These are phyloP conservation scores for Sclerotinia borealis DNA, from an alignment of 2,329 filamentous ascomycete species.

Conservation along the genomic window DNA sequence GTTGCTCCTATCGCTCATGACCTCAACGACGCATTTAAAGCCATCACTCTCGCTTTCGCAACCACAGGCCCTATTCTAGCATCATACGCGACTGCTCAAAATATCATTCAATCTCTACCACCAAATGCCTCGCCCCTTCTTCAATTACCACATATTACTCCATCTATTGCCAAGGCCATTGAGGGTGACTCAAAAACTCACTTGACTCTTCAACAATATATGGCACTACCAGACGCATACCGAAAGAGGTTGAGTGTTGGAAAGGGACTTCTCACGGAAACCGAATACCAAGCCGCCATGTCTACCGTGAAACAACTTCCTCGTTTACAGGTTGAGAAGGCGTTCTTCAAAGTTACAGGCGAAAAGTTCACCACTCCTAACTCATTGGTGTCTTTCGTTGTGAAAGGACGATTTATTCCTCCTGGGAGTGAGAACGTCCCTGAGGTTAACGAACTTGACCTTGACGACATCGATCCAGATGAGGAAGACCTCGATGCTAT, in stretches of 20 bases:
- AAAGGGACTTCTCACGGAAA: conserved; percentile 62
- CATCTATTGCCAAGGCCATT: conserved; percentile 56
- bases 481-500: conserved; percentile 88
- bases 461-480: conserved; percentile 86
- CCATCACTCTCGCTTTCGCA: conserved; percentile 82
- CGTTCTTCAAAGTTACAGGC: conserved; percentile 97
- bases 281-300: conserved; percentile 71
- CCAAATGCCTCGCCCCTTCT: conserved; percentile 81
- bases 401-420: conserved; percentile 91
- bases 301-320: conserved; percentile 78
- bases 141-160: conserved; percentile 82
- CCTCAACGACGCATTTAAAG: conserved; percentile 78
- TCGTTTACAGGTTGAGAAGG: conserved; percentile 76
- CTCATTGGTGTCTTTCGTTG: conserved; percentile 85
- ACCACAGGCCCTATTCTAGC: conserved; percentile 76
- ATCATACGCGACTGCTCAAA: conserved; percentile 76
- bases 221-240: conserved; percentile 71
- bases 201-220: conserved; percentile 77
- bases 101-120: conserved; percentile 81
- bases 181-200: conserved; percentile 72
- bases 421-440: conserved; percentile 74
- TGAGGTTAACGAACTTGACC: conserved; percentile 66
- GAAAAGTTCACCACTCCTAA: conserved; percentile 89
- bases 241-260: conserved; percentile 67
- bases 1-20: conserved; percentile 80